Base-by-base conservation (phyloP, 139 green algal species). In the Eudorina sp. region DNA sequence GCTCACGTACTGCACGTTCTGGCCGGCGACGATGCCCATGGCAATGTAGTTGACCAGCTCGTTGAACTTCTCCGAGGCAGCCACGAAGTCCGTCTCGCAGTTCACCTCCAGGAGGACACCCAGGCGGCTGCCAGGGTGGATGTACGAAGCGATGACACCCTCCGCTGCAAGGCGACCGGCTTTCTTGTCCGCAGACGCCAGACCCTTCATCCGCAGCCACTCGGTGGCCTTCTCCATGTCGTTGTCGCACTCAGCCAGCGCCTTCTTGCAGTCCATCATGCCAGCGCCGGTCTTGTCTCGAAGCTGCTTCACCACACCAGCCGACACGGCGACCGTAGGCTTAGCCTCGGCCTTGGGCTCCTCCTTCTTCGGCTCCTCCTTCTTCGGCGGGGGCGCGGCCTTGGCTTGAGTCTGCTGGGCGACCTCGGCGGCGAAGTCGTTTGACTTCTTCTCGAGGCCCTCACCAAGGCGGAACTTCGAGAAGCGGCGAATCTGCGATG, bases 261-360 rank as follows among this genome's bases (percentile, higher is more conserved):
- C 97, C 89, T 98, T 98, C 93, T 99, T 99, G 96, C 96, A 99
- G 92, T 99, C 97, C 97, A 99, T 99, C 97, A 99, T 99, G 89
- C 97, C 97, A 0, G 96, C 96, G 40, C 97, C 97, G 5, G 94
- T 96, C 90, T 94, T 94, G 38, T 97, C 93, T 27, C 97, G 95
- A 88, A 99, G 96, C 86, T 96, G 83, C 93, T 99, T 99, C 64
- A 99, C 98, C 16, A 92, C 62, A 55, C 91, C 90, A 45, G 97
- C 94, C 18, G 94, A 94, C 38, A 95, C 90, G 80, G 88, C 55
- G 43, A 93, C 89, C 13, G 80, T 53, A 8, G 91, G 77, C 76
- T 95, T 88, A 62, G 89, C 51, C 68, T 89, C 86, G 81, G 94
- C 91, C 77, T 94, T 94, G 45, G 91, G 60, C 88, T 91, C 81